Conservation (phyloP, 495 filamentous ascomycete species). For the Tuber indicum region DNA sequence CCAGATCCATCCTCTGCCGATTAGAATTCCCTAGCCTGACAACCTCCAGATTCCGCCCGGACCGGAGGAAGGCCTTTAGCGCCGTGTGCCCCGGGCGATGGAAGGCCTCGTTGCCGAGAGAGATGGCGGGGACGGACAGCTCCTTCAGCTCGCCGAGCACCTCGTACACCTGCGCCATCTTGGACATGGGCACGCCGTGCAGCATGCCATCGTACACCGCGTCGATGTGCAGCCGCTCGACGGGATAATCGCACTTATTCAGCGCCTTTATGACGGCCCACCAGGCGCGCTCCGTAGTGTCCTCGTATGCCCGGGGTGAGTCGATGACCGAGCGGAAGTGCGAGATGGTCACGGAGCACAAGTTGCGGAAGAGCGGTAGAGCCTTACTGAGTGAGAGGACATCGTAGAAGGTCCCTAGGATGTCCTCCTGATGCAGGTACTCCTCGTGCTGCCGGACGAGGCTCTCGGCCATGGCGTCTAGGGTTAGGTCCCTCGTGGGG, state of each 20-base stretch:
- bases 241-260: conserved; percentile 21
- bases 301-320: conserved; percentile 5
- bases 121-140: conserved; percentile 16
- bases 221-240: conserved; percentile 28
- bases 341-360: conserved; percentile 28
- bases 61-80: not conserved
- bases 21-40: conserved; percentile 20
- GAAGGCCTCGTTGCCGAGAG: not conserved
- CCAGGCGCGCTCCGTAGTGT: conserved; percentile 28
- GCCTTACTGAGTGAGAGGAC: conserved; percentile 34
- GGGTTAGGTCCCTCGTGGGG: not conserved
- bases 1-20: not conserved
- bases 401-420: conserved; percentile 38
- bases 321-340: conserved; percentile 11
- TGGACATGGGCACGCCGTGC: conserved; percentile 7
- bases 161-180: conserved; percentile 21
- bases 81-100: not conserved
- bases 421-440: conserved; percentile 30
- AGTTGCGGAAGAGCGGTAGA: conserved; percentile 24
- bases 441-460: conserved; percentile 23
- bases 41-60: conserved; percentile 13
- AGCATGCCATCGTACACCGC: conserved; percentile 22
- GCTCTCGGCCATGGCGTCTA: conserved; percentile 20
- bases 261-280: conserved; percentile 37
- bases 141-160: conserved; percentile 14